These are phyloP conservation scores for Fonsecaea pugnacius DNA, from an alignment of 2,329 filamentous ascomycete genomes.

Conservation along the genomic window DNA sequence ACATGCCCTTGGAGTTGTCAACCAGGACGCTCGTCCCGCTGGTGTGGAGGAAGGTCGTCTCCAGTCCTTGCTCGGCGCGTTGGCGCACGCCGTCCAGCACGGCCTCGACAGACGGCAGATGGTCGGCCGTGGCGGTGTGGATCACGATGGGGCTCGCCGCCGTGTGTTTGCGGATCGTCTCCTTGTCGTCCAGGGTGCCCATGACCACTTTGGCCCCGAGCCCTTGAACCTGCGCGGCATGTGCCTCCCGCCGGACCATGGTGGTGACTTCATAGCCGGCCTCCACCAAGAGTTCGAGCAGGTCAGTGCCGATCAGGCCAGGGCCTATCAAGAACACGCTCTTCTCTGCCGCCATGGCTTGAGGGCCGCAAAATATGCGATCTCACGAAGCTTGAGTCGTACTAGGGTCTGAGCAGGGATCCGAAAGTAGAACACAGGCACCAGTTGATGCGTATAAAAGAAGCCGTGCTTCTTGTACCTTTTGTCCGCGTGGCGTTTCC, in stretches of 20 bases:
- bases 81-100: slow-evolving; percentile 50
- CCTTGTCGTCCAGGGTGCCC: slow-evolving; percentile 48
- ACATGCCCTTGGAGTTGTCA: slow-evolving; percentile 45
- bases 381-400: neutral
- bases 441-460: neutral
- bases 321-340: slow-evolving; percentile 32
- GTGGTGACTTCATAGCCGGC: slow-evolving; percentile 49
- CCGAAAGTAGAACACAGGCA: too few relatives aligned
- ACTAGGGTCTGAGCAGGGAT: neutral
- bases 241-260: slow-evolving; percentile 36
- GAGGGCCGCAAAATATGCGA: neutral
- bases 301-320: slow-evolving; percentile 46
- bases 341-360: slow-evolving; percentile 14
- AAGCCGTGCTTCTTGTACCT: neutral
- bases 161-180: slow-evolving; percentile 46
- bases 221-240: slow-evolving; percentile 21
- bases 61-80: slow-evolving; percentile 44
- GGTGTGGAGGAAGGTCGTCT: slow-evolving; percentile 53
- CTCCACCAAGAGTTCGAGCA: slow-evolving; percentile 53
- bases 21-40: slow-evolving; percentile 46
- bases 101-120: slow-evolving; percentile 51
- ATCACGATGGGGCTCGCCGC: slow-evolving; percentile 49
- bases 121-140: slow-evolving; percentile 56
- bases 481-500: neutral
- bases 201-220: slow-evolving; percentile 45